phyloP scores from a whole-genome alignment of 257 asterid genomes.

The Mentha longifolia region DNA sequence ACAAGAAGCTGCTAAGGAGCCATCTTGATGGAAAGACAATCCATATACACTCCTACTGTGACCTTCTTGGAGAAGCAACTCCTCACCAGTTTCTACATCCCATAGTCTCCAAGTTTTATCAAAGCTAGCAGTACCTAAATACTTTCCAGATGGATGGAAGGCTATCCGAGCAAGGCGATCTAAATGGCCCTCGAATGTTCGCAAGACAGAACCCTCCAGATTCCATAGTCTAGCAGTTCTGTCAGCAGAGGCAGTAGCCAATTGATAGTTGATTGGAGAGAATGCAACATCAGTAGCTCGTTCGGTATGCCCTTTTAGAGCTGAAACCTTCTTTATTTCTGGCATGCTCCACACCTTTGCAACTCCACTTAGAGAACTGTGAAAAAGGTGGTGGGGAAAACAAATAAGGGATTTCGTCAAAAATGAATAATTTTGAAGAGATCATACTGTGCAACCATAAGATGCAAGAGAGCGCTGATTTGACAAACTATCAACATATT shows the following conservation, averaged over 20 bases:
- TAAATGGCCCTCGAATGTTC: slow-evolving; percentile 84
- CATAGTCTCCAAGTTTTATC: slow-evolving; percentile 97
- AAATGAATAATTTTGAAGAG: neutral
- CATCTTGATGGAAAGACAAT: slow-evolving; percentile 78
- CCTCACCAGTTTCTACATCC: slow-evolving; percentile 96
- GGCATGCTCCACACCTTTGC: slow-evolving; percentile 90
- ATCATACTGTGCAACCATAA: slow-evolving; percentile 3
- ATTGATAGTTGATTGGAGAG: slow-evolving; percentile 63
- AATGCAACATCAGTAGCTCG: slow-evolving; percentile 91
- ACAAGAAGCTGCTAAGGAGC: slow-evolving; percentile 93
- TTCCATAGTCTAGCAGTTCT: slow-evolving; percentile 85
- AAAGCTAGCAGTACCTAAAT: slow-evolving; percentile 91
- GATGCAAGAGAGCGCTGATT: slow-evolving; percentile 17
- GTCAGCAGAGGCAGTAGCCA: slow-evolving; percentile 98
- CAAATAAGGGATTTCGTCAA: neutral
- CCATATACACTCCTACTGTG: slow-evolving; percentile 97
- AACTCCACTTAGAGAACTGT: slow-evolving; percentile 83
- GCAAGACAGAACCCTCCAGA: slow-evolving; percentile 63
- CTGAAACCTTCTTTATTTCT: slow-evolving; percentile 58
- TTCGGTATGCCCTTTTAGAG: slow-evolving; percentile 89
- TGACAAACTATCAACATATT: slow-evolving; percentile 8
- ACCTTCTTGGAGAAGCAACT: slow-evolving; percentile 97
- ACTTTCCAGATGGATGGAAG: slow-evolving; percentile 90
- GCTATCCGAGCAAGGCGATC: slow-evolving; percentile 95
- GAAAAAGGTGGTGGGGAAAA: slow-evolving; percentile 17